A percentile compares a stretch with the other conserved stretches of the same genome.
These are phyloP conservation scores for Nasturtium officinale DNA, from an alignment of 345 rosid species.

Conservation along the genomic window DNA sequence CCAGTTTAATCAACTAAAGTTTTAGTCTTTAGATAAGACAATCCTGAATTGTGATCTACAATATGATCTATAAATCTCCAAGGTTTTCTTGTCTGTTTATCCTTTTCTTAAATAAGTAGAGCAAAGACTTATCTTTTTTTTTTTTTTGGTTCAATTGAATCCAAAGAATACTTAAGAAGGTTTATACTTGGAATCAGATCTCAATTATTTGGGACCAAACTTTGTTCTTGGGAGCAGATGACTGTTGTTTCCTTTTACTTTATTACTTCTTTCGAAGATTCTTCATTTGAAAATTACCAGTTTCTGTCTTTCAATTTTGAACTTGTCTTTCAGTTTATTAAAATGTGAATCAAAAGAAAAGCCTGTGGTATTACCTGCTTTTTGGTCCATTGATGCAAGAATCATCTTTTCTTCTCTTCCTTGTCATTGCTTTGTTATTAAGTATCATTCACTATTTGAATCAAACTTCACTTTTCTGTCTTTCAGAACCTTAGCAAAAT, in stretches of 20 bases:
- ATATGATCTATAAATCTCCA: conserved; percentile 22
- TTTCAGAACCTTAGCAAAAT: conserved; percentile 1
- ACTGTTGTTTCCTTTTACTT: conserved; percentile 26
- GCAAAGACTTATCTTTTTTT: conserved; percentile 18
- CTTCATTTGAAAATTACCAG: conserved; percentile 37
- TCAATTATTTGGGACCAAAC: conserved; percentile 34
- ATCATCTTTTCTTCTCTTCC: conserved; percentile 53
- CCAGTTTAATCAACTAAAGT: neutral
- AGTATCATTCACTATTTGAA: conserved; percentile 45
- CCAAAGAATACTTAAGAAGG: neutral
- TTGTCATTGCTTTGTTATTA: conserved; percentile 49
- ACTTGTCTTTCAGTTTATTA: neutral
- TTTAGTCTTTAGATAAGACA: neutral
- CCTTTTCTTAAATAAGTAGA: conserved; percentile 4
- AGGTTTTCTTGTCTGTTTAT: conserved; percentile 3
- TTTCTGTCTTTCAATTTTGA: conserved; percentile 25
- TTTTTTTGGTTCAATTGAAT: conserved; percentile 8
- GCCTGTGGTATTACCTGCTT: conserved; percentile 55
- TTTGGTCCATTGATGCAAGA: conserved; percentile 69
- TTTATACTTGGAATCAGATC: conserved; percentile 35
- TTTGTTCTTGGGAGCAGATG: conserved; percentile 38
- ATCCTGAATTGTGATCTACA: neutral
- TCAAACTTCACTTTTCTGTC: conserved; percentile 31
- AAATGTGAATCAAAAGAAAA: conserved; percentile 50
- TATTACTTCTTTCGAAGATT: conserved; percentile 24